Evolutionary conservation across 2,329 filamentous ascomycete species (phyloP).

Genomic region (Biscogniauxia marginata): DNA sequence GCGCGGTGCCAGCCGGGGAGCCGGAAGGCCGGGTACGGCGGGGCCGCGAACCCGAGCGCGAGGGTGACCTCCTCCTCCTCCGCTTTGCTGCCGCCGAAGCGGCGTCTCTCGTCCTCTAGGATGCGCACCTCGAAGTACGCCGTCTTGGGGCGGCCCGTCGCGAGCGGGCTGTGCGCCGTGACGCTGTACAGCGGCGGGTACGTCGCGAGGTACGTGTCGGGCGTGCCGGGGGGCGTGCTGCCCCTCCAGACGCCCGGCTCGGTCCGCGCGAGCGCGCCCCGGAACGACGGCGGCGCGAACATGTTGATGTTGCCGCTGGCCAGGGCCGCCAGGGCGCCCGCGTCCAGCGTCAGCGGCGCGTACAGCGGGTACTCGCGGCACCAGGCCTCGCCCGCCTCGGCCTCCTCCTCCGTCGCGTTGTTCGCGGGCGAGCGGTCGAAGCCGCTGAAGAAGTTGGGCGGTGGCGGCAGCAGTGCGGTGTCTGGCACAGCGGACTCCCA

Average conservation of each 20-base stretch:
- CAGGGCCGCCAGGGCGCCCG: conserved; percentile 47
- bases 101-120: no score
- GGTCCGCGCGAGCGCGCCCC: conserved; percentile 45
- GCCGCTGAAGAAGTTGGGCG: conserved; percentile 63
- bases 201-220: conserved; percentile 64
- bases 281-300: conserved; percentile 48
- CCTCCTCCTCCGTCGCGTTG: conserved; percentile 66
- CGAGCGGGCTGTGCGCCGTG: conserved; percentile 55
- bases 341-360: conserved; percentile 49
- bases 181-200: conserved; percentile 69
- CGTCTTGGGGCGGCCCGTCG: conserved; percentile 42
- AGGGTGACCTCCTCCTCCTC: conserved; percentile 46
- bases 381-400: conserved; percentile 65
- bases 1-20: conserved; percentile 80
- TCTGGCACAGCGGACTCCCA: conserved; percentile 72
- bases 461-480: conserved; percentile 69
- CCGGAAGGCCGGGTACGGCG: conserved; percentile 75
- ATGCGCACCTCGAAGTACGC: conserved; percentile 74
- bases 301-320: conserved; percentile 53
- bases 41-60: conserved; percentile 68
- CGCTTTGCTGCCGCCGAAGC: conserved; percentile 43
- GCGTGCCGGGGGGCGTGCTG: conserved; percentile 40
- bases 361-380: conserved; percentile 60
- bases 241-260: conserved; percentile 53
- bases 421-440: conserved; percentile 65